A percentile compares a stretch with the other conserved stretches of the same genome.
These are phyloP conservation scores for Paecilomyces niveus DNA, from an alignment of 2,329 filamentous ascomycete genomes.

Conservation along the genomic window DNA sequence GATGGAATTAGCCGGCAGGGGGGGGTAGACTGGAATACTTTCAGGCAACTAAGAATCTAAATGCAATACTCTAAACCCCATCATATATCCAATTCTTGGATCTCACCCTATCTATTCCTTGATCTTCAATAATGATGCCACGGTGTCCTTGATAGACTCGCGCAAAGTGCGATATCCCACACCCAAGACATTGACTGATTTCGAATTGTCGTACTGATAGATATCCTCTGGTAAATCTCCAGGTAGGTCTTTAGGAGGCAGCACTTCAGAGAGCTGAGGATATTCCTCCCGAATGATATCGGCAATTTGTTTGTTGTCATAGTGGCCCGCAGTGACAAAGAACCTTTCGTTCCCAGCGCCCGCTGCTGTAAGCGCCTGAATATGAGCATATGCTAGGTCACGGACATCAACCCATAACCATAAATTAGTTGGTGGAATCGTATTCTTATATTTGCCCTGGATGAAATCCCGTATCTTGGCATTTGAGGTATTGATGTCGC, in stretches of 20 bases:
- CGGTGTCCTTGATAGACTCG: constrained; percentile 31
- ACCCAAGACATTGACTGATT: constrained; percentile 33
- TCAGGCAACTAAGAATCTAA: no score
- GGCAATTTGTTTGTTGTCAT: constrained; percentile 35
- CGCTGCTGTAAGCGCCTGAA: constrained; percentile 38
- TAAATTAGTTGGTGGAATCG: constrained; percentile 51
- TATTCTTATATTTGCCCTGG: constrained; percentile 53
- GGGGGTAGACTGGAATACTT: no score
- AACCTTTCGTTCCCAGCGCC: constrained; percentile 41
- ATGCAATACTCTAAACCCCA: no score
- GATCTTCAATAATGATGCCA: constrained; percentile 26
- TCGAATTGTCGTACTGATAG: constrained; percentile 32
- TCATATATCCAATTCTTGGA: no score
- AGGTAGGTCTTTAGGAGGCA: constrained; percentile 29
- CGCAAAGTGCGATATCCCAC: constrained; percentile 33
- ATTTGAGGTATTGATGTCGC: constrained; percentile 67
- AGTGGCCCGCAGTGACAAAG: constrained; percentile 36
- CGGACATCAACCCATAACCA: constrained; percentile 53
- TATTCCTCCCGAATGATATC: constrained; percentile 36
- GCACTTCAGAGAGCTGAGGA: constrained; percentile 33
- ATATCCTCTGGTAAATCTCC: constrained; percentile 19
- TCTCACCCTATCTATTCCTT: constrained; percentile 23
- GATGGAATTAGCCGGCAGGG: no score
- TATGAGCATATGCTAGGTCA: constrained; percentile 42
- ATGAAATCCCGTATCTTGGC: constrained; percentile 57